Evolutionary conservation across 768 basidiomycete genomes (phyloP), one percentile per base, ranked within the genome.

Genomic region (Leccinum boreale): DNA sequence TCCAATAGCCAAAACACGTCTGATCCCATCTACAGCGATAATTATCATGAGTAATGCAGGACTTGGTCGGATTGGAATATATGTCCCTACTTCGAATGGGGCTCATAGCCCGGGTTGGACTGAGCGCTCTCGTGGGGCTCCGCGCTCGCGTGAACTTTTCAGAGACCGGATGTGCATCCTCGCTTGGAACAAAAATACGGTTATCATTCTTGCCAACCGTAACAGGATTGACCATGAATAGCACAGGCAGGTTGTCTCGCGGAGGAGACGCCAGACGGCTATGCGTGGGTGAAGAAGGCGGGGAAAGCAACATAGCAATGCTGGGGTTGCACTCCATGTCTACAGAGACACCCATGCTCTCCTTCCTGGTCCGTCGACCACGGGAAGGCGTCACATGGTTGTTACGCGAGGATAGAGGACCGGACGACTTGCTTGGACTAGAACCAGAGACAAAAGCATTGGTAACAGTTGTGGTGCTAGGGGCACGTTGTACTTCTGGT

Each of bases 91-190:
- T 36, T 56, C 61, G 62, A 35, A 63, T 57, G 39, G 57, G 62
- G 52, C 70, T 70, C 61, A 64, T 61, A 55, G 75, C 73, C 54
- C 70, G 66, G 3, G 70, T 58, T 50, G 75, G 75, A 64, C 75
- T 73, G 44, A 71, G 55, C 15, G 66, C 62, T 54, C 70, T 70
- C 2, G 50, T 52, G 4, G 66, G 62, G 33, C 62, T 70, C 15
- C 54, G 56, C 1, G 58, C 39, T 28, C 52, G 15, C 15, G 4
- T 47, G n/a, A 58, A n/a, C 7, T 23, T 55, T 44, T 52, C 61
- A 31, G 53, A 14, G 39, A 53, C 36, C 5, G 24, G 12, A n/a
- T 35, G 46, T 3, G 14, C 12, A 28, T 51, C 50, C 14, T 60
- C 56, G 15, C 49, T 44, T 23, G 55, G 39, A 31, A 55, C 31